These are phyloP conservation scores for Lasiodiplodia sp. DNA, from an alignment of 2,329 filamentous ascomycete species.

Conservation along the genomic window DNA sequence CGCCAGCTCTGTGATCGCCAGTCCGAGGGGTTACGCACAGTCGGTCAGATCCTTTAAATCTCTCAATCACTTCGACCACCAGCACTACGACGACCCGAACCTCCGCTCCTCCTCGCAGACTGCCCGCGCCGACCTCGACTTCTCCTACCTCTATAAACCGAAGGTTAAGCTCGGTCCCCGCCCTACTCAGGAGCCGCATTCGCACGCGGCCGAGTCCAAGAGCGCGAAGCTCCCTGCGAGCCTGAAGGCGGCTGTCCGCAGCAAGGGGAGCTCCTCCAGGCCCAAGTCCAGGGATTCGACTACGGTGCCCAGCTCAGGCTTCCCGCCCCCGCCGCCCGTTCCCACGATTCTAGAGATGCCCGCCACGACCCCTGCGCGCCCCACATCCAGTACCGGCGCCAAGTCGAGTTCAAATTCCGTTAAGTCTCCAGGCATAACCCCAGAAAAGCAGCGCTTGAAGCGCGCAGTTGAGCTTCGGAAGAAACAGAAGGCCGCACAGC, in stretches of 20 bases:
- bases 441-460: slow-evolving; percentile 91
- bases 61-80: slow-evolving; percentile 29
- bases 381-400: slow-evolving; percentile 46
- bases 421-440: slow-evolving; percentile 69
- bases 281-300: slow-evolving; percentile 46
- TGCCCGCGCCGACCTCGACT: slow-evolving; percentile 50
- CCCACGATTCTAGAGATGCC: slow-evolving; percentile 45
- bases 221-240: slow-evolving; percentile 79
- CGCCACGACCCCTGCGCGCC: slow-evolving; percentile 45
- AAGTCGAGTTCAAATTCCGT: slow-evolving; percentile 36
- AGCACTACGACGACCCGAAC: slow-evolving; percentile 43
- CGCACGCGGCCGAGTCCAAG: slow-evolving; percentile 66
- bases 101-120: slow-evolving; percentile 53
- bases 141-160: slow-evolving; percentile 66
- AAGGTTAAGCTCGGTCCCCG: slow-evolving; percentile 91
- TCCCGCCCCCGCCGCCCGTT: slow-evolving; percentile 44
- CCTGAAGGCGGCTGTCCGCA: slow-evolving; percentile 62
- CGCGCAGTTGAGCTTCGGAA: slow-evolving; percentile 91
- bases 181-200: slow-evolving; percentile 66
- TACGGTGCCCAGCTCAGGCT: slow-evolving; percentile 39
- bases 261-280: slow-evolving; percentile 36
- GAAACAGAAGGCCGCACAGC: slow-evolving; percentile 68
- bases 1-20: slow-evolving; percentile 36
- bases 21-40: slow-evolving; percentile 31
- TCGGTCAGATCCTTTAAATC: slow-evolving; percentile 30